A percentile compares a stretch with the other conserved stretches of the same genome.
phyloP scores from a whole-genome alignment of 805 yeast species.

The Lachancea lanzarotensis region DNA sequence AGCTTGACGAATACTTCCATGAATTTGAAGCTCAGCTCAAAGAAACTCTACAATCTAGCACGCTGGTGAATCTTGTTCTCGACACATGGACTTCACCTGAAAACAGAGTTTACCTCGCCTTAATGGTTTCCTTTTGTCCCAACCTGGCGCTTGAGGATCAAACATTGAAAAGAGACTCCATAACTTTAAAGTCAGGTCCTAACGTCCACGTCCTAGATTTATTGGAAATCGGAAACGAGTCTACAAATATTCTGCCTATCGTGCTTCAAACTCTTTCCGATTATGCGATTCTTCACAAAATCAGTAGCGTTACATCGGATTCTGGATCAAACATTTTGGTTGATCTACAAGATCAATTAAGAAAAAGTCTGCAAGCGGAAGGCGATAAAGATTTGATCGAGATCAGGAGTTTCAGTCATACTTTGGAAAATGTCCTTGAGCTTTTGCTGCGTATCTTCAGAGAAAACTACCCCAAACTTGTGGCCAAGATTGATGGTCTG shows the following conservation, averaged over 20 bases:
- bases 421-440: conserved; percentile 6
- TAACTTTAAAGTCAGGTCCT: conserved; percentile 2
- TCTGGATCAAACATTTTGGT: conserved; percentile 8
- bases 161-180: background rate
- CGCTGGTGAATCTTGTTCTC: conserved; percentile 1
- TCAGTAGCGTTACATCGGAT: conserved; percentile 9
- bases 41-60: conserved; percentile 1
- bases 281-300: background rate
- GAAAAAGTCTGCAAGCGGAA: conserved; percentile 5
- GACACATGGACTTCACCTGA: conserved; percentile 7
- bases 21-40: conserved; percentile 10
- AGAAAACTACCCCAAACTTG: background rate
- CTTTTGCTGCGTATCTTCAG: conserved; percentile 2
- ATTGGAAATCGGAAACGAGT: background rate
- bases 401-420: conserved; percentile 3
- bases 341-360: background rate
- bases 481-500: background rate
- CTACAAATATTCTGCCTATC: background rate
- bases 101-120: conserved; percentile 1
- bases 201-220: conserved; percentile 4
- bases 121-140: conserved; percentile 10
- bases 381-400: background rate
- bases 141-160: conserved; percentile 5
- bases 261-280: background rate
- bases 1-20: conserved; percentile 10